Conservation (phyloP, 495 filamentous ascomycete species). For the Annulohypoxylon moriforme region DNA sequence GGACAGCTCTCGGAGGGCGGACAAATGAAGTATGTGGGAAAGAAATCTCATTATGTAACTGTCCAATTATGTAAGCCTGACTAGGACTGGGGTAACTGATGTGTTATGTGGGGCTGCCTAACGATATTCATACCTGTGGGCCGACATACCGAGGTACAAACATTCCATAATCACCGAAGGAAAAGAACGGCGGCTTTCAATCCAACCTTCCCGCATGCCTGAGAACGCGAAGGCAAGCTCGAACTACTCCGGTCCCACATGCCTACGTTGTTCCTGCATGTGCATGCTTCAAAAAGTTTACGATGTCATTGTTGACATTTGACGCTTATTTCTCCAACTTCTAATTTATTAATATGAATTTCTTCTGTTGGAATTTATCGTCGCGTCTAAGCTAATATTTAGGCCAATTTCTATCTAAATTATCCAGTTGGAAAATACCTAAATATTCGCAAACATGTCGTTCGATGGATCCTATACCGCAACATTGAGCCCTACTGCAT, state of each 20-base stretch:
- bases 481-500: conserved; percentile 49
- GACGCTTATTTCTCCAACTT: conserved; percentile 17
- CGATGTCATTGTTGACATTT: conserved; percentile 25
- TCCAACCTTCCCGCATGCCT: conserved; percentile 40
- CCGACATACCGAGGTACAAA: conserved; percentile 45
- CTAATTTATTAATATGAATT: conserved; percentile 15
- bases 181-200: neutral
- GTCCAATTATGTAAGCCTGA: neutral
- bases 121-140: conserved; percentile 9
- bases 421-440: conserved; percentile 10
- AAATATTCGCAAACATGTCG: conserved; percentile 49
- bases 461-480: conserved; percentile 54
- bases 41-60: neutral
- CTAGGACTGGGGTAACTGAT: neutral
- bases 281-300: conserved; percentile 18
- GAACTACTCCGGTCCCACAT: conserved; percentile 44
- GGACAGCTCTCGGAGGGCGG: neutral
- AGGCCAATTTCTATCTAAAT: conserved; percentile 19
- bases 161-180: conserved; percentile 24
- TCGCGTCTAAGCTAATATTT: conserved; percentile 34
- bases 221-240: conserved; percentile 25
- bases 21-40: neutral
- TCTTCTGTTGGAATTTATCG: conserved; percentile 22
- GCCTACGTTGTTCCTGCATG: conserved; percentile 40
- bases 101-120: conserved; percentile 25